Conservation (phyloP, 2,329 filamentous ascomycete genomes). For the Macrophomina phaseolina region DNA sequence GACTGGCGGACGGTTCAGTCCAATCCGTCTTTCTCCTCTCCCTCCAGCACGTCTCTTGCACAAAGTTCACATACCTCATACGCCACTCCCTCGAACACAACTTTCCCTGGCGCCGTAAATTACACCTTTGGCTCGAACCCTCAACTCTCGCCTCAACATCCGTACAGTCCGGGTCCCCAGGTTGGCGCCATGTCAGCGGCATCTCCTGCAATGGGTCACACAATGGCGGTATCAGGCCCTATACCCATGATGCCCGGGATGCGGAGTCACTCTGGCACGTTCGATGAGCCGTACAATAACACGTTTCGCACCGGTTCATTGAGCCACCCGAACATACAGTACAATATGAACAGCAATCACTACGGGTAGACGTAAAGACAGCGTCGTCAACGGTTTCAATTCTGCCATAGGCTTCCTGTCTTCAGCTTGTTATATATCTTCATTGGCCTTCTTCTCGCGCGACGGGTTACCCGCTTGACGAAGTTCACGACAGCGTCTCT, state of each 20-base stretch:
- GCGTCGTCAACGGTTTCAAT: slow-evolving; percentile 1
- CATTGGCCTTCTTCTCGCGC: slow-evolving; percentile 9
- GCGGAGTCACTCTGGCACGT: slow-evolving; percentile 6
- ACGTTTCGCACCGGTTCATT: slow-evolving; percentile 21
- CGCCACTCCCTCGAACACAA: slow-evolving; percentile 17
- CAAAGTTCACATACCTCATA: slow-evolving; percentile 23
- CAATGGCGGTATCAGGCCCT: not conserved
- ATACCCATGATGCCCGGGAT: slow-evolving; percentile 24
- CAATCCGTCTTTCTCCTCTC: slow-evolving; percentile 20
- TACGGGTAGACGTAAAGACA: slow-evolving; percentile 9
- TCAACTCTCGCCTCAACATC: slow-evolving; percentile 19
- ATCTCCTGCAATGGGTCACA: slow-evolving; percentile 21
- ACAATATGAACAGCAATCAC: slow-evolving; percentile 19
- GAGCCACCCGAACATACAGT: slow-evolving; percentile 23
- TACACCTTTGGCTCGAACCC: slow-evolving; percentile 22
- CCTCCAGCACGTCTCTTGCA: slow-evolving; percentile 21
- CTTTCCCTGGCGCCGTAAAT: slow-evolving; percentile 23
- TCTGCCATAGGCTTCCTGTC: not conserved
- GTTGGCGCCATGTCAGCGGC: slow-evolving; percentile 22
- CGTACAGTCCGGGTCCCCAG: slow-evolving; percentile 22
- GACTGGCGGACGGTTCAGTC: slow-evolving; percentile 25
- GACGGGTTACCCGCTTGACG: slow-evolving; percentile 6
- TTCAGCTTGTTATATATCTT: slow-evolving; percentile 8
- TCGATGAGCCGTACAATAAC: slow-evolving; percentile 23
- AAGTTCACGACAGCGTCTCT: slow-evolving; percentile 22